Base-by-base conservation (phyloP, 1,139 yeast species). In the Yamadazyma epiphylla region DNA sequence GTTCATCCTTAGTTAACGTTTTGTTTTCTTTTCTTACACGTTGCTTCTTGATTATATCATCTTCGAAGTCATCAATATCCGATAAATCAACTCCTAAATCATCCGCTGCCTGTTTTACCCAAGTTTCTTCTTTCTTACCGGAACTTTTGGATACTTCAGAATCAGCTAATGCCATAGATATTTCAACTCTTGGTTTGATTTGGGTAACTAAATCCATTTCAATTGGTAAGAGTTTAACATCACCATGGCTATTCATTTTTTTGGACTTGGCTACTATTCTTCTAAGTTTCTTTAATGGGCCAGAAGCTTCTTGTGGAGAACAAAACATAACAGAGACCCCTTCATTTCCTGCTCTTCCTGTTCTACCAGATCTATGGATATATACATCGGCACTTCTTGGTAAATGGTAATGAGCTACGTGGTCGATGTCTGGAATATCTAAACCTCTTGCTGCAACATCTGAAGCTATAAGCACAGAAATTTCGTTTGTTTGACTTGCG, bases 371-470 rank as follows among this genome's bases (percentile, higher is more conserved):
- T 55, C 99, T 74, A 59, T 91, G 99, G 42, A 91, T 81, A 52
- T 91, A 91, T 33, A 88, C 79, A 53, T 94, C 98, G 0, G 97
- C 97, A 7, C 95, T 74, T 41, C 97, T 72, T 8, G 99, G 98
- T 39, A 94, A 68, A 58, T 91, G 97, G 51, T 91, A 91, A 55
- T 91, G 98, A 10, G 91, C 87, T 25, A 94, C 98, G 55, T 91
- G 98, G 48, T 88, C 84, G 32, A 94, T 89, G 28, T 75, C 74
- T 2, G 95, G 84, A 37, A 94, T 87, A 68, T 94, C 99, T 38
- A 94, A 70, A 38, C 99, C 99, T 65, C 99, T 77, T 5, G 99
- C 98, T 2, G 99, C 98, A 31, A 91, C 97, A 58, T 91, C 99
- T 2, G 97, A 87, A 1, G 97, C 96, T 32, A 94, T 76, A 32